Percentiles rank a stretch among this genome's conserved stretches.
Evolutionary conservation across 768 basidiomycete genomes (phyloP).

Genomic region (Boletus patriciae): DNA sequence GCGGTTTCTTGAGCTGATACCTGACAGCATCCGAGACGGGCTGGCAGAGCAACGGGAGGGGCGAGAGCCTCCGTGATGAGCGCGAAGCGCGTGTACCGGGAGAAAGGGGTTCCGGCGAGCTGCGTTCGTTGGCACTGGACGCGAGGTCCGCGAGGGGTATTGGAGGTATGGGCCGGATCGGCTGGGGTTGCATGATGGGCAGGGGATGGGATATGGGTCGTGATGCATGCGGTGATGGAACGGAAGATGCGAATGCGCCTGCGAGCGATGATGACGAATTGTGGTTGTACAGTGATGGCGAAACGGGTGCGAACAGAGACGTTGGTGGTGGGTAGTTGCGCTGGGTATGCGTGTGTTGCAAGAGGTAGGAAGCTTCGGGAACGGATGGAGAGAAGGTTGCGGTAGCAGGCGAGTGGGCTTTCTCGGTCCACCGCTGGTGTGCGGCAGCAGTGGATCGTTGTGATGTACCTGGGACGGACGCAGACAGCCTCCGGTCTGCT

Average conservation of each 20-base stretch:
- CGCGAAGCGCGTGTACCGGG: constrained; percentile 1
- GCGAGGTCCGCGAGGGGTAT: constrained; percentile 34
- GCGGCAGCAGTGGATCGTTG: constrained; percentile 11
- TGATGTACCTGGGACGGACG: constrained; percentile 33
- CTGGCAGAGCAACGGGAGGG: constrained; percentile 35
- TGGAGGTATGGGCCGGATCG: constrained; percentile 36
- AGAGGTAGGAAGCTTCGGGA: constrained; percentile 19
- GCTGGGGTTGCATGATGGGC: constrained; percentile 35
- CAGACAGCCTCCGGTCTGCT: constrained; percentile 32
- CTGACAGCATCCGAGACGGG: constrained; percentile 34
- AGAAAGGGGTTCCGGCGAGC: neutral
- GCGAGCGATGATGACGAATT: constrained; percentile 25
- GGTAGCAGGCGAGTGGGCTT: constrained; percentile 11
- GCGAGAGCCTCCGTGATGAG: constrained; percentile 21
- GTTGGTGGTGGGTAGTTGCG: constrained; percentile 19
- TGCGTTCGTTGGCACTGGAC: constrained; percentile 18
- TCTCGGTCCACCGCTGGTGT: constrained; percentile 21
- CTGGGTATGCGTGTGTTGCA: constrained; percentile 26
- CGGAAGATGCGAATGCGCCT: constrained; percentile 25
- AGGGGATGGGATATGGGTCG: constrained; percentile 16
- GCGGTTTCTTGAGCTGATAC: constrained; percentile 27
- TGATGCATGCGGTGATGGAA: constrained; percentile 13
- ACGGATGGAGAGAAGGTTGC: neutral
- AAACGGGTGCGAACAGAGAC: constrained; percentile 19
- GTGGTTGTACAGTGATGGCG: constrained; percentile 23